Evolutionary conservation across 1,284 basidiomycete genomes (phyloP).

Genomic region (Marasmius oreades): DNA sequence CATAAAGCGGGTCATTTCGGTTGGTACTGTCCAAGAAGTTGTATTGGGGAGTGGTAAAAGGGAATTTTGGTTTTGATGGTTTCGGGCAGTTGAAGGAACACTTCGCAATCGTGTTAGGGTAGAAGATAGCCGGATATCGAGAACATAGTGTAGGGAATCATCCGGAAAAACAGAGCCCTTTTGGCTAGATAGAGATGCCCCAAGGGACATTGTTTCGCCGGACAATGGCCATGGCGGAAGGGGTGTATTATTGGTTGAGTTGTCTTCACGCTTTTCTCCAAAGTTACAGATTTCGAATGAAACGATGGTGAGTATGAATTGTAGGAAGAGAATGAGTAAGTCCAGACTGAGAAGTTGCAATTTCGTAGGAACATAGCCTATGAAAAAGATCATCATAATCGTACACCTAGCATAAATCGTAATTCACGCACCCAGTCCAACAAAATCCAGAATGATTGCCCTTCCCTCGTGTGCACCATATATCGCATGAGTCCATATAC

Average conservation of each 20-base stretch:
- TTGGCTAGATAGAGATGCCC: constrained; percentile 20
- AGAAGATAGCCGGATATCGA: constrained; percentile 55
- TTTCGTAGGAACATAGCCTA: constrained; percentile 60
- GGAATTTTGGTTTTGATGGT: constrained; percentile 26
- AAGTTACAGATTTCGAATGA: constrained; percentile 55
- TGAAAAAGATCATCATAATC: neutral
- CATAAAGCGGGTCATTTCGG: constrained; percentile 40
- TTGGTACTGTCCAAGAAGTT: constrained; percentile 47
- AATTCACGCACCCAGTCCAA: constrained; percentile 61
- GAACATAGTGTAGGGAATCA: constrained; percentile 40
- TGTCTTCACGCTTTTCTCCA: constrained; percentile 25
- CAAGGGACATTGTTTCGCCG: constrained; percentile 16
- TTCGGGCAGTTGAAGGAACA: constrained; percentile 40
- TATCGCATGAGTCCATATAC: constrained; percentile 57
- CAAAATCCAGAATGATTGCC: constrained; percentile 68
- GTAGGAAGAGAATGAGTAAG: constrained; percentile 59
- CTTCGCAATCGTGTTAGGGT: constrained; percentile 52
- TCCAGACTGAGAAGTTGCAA: constrained; percentile 63
- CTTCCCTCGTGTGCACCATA: constrained; percentile 49
- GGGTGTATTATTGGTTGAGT: constrained; percentile 30
- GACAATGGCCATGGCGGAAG: constrained; percentile 23
- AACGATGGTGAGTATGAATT: constrained; percentile 60
- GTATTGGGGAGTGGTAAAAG: constrained; percentile 60
- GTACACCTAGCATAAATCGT: neutral
- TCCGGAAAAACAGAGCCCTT: constrained; percentile 24